Base-by-base conservation (phyloP, 495 filamentous ascomycete species). In the Terfezia claveryi region DNA sequence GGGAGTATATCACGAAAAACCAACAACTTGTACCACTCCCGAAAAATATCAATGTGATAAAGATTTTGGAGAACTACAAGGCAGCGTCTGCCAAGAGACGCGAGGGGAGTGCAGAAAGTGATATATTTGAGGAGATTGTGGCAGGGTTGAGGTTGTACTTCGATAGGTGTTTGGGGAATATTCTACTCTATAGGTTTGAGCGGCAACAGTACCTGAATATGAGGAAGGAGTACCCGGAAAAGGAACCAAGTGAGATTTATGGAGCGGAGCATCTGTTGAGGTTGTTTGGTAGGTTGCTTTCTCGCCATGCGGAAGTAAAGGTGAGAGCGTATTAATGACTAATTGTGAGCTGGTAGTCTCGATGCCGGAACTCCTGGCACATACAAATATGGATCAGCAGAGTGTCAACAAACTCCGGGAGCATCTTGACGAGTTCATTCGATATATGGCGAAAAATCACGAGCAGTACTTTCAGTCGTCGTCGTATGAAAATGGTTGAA, bases 1-100 rank as follows among this genome's bases (percentile, higher is more conserved):
- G 91, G 91, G 91, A 98, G 68, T 92, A 94, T 61, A 78, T 95
- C 52, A 98, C 91, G 51, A 96, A 96, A 73, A 86, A 88, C 63
- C 77, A 82, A 58, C 81, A 85, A 61, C 79, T 95, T 3, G 85
- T 94, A 14, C 77, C 80, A 0, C 73, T 98, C 10, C 91, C 91
- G 0, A 77, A 82, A n/a, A 70, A 74, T 23, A 73, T 79, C 52
- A 80, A 85, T 2, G 84, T 88, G 54, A 76, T 77, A 56, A 67
- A 79, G 55, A 88, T 98, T 57, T 69, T 98, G 7, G 73, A 84
- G 37, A 81, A 84, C 56, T 98, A 92, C 64, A 69, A 79, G 37
- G 73, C 74, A 2, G 74, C 78, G 50, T 81, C 74, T 44, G 71
- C 75, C 8, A 81, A 82, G 57, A 80, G 87, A 51, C 65, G 71